Evolutionary conservation across 768 basidiomycete species (phyloP).

Genomic region (Candolleomyces aberdarensis): DNA sequence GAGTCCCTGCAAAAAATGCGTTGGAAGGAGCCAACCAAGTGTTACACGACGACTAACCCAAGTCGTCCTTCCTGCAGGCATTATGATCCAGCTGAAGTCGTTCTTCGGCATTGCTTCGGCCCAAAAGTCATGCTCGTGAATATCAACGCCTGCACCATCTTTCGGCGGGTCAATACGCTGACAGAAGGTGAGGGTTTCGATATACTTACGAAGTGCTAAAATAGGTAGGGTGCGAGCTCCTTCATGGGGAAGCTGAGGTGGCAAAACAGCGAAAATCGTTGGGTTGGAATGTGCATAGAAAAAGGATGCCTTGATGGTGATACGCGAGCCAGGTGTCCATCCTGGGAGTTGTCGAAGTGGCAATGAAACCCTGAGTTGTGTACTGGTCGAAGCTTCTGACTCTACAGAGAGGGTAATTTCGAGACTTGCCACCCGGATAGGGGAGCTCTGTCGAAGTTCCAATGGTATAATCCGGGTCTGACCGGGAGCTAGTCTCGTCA

Average conservation of each 20-base stretch:
- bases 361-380: constrained; percentile 33
- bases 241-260: constrained; percentile 39
- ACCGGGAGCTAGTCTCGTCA: constrained; percentile 49
- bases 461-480: constrained; percentile 60
- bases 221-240: constrained; percentile 35
- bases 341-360: constrained; percentile 40
- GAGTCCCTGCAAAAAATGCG: constrained; percentile 52
- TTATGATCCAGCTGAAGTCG: constrained; percentile 65
- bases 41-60: constrained; percentile 50
- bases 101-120: constrained; percentile 57
- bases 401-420: constrained; percentile 37
- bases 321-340: constrained; percentile 33
- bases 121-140: constrained; percentile 55
- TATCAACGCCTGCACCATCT: constrained; percentile 90
- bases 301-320: constrained; percentile 54
- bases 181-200: background rate
- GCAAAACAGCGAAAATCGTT: constrained; percentile 53
- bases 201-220: background rate
- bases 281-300: constrained; percentile 55
- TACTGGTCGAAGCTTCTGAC: constrained; percentile 14
- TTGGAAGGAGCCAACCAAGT: constrained; percentile 2
- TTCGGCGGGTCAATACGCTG: constrained; percentile 2
- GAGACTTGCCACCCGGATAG: constrained; percentile 30
- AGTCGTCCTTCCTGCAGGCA: constrained; percentile 80
- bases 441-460: constrained; percentile 28